Conservation (phyloP, 1,139 yeast genomes). For the Kodamaea alishanica region DNA sequence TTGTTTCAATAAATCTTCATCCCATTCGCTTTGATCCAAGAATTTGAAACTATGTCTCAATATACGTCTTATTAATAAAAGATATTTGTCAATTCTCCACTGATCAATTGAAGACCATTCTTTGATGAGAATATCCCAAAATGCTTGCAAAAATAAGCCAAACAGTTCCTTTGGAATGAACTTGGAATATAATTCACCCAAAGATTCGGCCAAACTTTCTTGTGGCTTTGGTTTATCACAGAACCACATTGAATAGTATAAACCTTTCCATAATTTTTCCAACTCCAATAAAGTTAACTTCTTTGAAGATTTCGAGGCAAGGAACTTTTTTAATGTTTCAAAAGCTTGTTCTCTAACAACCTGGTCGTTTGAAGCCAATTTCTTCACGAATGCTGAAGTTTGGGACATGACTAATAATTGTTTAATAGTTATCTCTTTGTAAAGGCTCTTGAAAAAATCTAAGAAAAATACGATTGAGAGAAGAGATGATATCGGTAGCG, state of each 20-base stretch:
- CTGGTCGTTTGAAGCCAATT: conserved; percentile 79
- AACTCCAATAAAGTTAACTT: conserved; percentile 46
- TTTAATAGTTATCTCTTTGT: no score
- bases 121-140: conserved; percentile 73
- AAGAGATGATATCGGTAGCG: background rate
- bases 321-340: conserved; percentile 58
- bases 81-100: conserved; percentile 83
- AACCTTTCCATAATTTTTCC: conserved; percentile 90
- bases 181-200: conserved; percentile 60
- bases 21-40: conserved; percentile 57
- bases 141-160: conserved; percentile 61
- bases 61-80: conserved; percentile 74
- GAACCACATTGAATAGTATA: conserved; percentile 93
- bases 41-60: conserved; percentile 62
- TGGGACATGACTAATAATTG: conserved; percentile 19
- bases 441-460: no score
- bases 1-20: conserved; percentile 39
- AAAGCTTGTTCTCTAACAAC: conserved; percentile 74
- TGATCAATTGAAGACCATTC: conserved; percentile 88
- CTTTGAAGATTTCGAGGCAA: conserved; percentile 38
- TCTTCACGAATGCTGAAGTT: conserved; percentile 59
- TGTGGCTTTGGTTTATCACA: conserved; percentile 92
- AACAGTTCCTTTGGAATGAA: conserved; percentile 41
- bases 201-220: conserved; percentile 70
- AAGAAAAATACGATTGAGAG: background rate